Percentiles rank a stretch among this genome's conserved stretches.
These are phyloP conservation scores for Venturia asperata DNA, from an alignment of 2,329 filamentous ascomycete genomes.

Conservation along the genomic window DNA sequence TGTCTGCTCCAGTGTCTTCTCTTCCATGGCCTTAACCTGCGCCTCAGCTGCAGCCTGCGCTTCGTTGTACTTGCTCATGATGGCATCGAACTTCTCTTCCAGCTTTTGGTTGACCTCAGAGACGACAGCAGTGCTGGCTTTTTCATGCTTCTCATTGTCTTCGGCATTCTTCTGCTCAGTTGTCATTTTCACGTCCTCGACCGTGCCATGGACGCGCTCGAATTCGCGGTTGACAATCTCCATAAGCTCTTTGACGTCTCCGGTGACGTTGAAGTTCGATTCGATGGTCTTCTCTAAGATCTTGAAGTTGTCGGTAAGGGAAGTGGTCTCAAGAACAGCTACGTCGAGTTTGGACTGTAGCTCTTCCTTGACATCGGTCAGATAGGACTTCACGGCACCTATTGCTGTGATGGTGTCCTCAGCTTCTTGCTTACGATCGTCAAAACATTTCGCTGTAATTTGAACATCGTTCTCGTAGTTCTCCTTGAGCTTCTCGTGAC, in stretches of 20 bases:
- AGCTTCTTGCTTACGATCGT: constrained; percentile 78
- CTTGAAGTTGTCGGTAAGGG: constrained; percentile 54
- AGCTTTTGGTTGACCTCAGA: constrained; percentile 50
- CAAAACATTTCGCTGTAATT: constrained; percentile 68
- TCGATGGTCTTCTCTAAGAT: constrained; percentile 62
- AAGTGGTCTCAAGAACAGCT: constrained; percentile 59
- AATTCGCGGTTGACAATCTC: constrained; percentile 78
- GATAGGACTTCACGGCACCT: constrained; percentile 65
- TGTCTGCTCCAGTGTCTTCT: constrained; percentile 64
- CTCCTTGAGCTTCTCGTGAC: constrained; percentile 62
- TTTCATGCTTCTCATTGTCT: constrained; percentile 52
- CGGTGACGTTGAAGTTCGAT: constrained; percentile 36
- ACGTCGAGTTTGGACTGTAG: constrained; percentile 71
- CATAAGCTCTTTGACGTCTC: constrained; percentile 53
- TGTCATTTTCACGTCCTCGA: constrained; percentile 75
- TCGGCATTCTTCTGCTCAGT: constrained; percentile 54
- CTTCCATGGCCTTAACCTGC: constrained; percentile 64
- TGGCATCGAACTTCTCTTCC: constrained; percentile 71
- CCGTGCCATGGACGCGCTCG: constrained; percentile 73
- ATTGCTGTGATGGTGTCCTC: constrained; percentile 71
- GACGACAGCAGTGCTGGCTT: constrained; percentile 49
- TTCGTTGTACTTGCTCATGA: constrained; percentile 84
- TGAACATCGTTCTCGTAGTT: constrained; percentile 68
- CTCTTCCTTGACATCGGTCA: constrained; percentile 71
- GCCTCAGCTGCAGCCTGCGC: constrained; percentile 68